Percentiles rank a stretch among this genome's conserved stretches.
Evolutionary conservation across 331 rosid species (phyloP).

Genomic region (Erythrophleum ivorense): DNA sequence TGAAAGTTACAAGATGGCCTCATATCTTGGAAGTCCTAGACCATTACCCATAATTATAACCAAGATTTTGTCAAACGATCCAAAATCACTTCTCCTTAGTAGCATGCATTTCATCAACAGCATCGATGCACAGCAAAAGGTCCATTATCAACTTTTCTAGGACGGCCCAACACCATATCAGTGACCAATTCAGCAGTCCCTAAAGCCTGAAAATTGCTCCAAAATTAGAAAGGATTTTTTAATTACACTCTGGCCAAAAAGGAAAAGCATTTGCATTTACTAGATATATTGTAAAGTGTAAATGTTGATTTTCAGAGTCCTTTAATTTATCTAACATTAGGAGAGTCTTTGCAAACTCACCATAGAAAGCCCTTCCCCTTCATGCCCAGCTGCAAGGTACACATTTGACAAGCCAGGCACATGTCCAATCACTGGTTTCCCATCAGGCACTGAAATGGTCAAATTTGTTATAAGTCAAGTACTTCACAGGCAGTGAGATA

Average conservation of each 20-base stretch:
- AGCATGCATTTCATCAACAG: slow-evolving; percentile 38
- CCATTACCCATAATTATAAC: not conserved
- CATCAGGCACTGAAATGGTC: slow-evolving; percentile 77
- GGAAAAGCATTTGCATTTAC: slow-evolving; percentile 19
- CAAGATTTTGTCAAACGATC: not conserved
- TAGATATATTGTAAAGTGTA: not conserved
- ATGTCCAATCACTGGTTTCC: slow-evolving; percentile 85
- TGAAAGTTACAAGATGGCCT: slow-evolving; percentile 28
- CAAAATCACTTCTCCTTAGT: not conserved
- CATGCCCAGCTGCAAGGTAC: slow-evolving; percentile 94
- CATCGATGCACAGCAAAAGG: slow-evolving; percentile 63
- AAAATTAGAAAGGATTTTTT: slow-evolving; percentile 15
- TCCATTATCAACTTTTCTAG: slow-evolving; percentile 51
- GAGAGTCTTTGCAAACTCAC: slow-evolving; percentile 54
- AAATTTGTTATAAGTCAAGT: slow-evolving; percentile 30
- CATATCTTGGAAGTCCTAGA: slow-evolving; percentile 7
- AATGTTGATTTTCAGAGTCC: not conserved
- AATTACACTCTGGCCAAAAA: not conserved
- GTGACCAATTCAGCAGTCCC: slow-evolving; percentile 90
- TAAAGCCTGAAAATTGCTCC: slow-evolving; percentile 66
- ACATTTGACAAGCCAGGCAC: slow-evolving; percentile 80
- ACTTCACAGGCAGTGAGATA: not conserved
- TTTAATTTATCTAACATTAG: slow-evolving; percentile 28
- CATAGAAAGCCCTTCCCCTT: slow-evolving; percentile 88
- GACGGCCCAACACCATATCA: slow-evolving; percentile 70